phyloP scores from a whole-genome alignment of 306 rosid species.

The Potentilla sterilis region DNA sequence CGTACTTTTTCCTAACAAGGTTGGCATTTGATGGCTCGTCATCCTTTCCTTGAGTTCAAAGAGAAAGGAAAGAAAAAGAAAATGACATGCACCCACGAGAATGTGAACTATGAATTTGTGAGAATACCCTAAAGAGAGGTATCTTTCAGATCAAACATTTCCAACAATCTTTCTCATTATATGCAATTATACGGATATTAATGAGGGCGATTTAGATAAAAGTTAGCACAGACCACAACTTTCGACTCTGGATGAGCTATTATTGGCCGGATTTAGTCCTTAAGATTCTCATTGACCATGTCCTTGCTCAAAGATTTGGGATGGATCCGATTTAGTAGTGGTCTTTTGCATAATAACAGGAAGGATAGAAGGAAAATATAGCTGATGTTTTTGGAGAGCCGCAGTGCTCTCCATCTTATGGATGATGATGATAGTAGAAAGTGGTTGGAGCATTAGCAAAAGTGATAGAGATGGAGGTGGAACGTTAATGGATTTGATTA shows the following conservation, averaged over 20 bases:
- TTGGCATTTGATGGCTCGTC: neutral
- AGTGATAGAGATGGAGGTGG: conserved; percentile 37
- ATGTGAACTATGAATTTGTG: conserved; percentile 22
- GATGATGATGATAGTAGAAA: conserved; percentile 20
- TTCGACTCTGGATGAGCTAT: neutral
- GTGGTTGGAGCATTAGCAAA: conserved; percentile 44
- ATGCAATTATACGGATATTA: neutral
- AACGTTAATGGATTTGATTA: conserved; percentile 35
- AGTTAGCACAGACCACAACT: neutral
- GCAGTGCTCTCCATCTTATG: conserved; percentile 3
- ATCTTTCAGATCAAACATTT: neutral
- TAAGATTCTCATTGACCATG: neutral
- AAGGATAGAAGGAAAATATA: neutral
- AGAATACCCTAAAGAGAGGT: neutral
- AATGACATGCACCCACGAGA: conserved; percentile 24
- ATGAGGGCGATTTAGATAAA: neutral
- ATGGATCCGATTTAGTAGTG: neutral
- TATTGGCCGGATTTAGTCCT: neutral
- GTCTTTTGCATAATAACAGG: neutral
- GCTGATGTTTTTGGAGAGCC: neutral
- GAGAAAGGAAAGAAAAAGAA: neutral
- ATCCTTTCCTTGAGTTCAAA: neutral
- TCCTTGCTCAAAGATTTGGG: neutral
- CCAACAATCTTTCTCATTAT: too few relatives aligned
- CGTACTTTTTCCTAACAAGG: neutral